A percentile compares a stretch with the other conserved stretches of the same genome.
Evolutionary conservation across 805 yeast genomes (phyloP).

Genomic region (Maudiozyma bulderi): DNA sequence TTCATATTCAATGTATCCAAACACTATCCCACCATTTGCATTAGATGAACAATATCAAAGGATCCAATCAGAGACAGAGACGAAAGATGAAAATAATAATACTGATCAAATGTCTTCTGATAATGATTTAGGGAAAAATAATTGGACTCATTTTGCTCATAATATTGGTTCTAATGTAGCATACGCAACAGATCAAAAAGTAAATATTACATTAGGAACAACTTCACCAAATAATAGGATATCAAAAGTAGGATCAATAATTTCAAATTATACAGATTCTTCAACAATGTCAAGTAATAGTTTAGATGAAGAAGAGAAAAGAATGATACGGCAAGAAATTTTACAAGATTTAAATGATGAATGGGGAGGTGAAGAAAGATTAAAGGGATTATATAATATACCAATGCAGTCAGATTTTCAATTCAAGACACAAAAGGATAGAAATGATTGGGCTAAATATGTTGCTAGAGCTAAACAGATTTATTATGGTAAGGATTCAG

Average conservation of each 20-base stretch:
- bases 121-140: constrained; percentile 27
- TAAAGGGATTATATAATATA: constrained; percentile 40
- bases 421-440: constrained; percentile 22
- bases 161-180: constrained; percentile 26
- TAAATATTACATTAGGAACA: neutral
- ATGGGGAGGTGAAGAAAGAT: constrained; percentile 68
- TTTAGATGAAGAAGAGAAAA: constrained; percentile 8
- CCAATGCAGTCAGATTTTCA: constrained; percentile 19
- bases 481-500: constrained; percentile 11
- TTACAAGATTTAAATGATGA: constrained; percentile 38
- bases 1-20: constrained; percentile 31
- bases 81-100: constrained; percentile 1
- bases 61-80: neutral
- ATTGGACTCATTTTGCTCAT: constrained; percentile 43
- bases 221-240: neutral
- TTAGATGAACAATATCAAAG: constrained; percentile 35
- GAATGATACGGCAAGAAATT: constrained; percentile 13
- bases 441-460: constrained; percentile 24
- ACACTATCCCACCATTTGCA: constrained; percentile 55
- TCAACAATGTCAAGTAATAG: constrained; percentile 1
- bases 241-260: neutral
- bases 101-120: constrained; percentile 31
- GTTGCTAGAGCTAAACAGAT: constrained; percentile 21
- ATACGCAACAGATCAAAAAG: constrained; percentile 10
- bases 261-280: neutral